Conservation (phyloP, 2,329 filamentous ascomycete genomes). For the Periconia sp. region DNA sequence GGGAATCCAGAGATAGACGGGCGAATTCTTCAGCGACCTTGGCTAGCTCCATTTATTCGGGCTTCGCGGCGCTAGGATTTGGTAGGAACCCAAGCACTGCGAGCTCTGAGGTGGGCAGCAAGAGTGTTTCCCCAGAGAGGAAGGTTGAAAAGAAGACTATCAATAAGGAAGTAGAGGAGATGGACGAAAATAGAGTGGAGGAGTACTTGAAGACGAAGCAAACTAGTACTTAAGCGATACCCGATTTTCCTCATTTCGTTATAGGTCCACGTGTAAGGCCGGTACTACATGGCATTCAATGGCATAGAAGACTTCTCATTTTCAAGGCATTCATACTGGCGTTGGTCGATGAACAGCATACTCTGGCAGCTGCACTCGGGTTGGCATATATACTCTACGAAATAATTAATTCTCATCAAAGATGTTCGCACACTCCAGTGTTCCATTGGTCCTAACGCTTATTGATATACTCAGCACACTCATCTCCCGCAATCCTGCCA, state of each 20-base stretch:
- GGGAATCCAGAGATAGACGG: conserved; percentile 9
- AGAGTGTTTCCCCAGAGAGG: conserved; percentile 9
- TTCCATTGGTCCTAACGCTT: no score
- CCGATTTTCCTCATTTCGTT: not conserved
- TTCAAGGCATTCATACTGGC: not conserved
- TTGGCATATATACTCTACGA: no score
- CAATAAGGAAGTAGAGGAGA: conserved; percentile 27
- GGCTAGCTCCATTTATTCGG: conserved; percentile 33
- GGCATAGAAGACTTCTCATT: no score
- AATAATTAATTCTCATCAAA: no score
- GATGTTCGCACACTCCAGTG: no score
- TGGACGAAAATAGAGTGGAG: conserved; percentile 33
- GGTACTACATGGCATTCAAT: no score
- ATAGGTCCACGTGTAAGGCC: no score
- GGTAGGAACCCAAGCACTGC: conserved; percentile 39
- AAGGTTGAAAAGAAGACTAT: conserved; percentile 10
- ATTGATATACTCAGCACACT: conserved; percentile 19
- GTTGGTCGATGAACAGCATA: not conserved
- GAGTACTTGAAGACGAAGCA: conserved; percentile 19
- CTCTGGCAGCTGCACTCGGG: not conserved
- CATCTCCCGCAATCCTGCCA: conserved; percentile 62
- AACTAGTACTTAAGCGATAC: conserved; percentile 3
- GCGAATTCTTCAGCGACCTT: conserved; percentile 21
- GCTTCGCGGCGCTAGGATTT: conserved; percentile 37
- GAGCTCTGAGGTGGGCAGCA: conserved; percentile 26